Evolutionary conservation across 208 protist genomes (phyloP), one percentile per base, ranked within the genome.

Genomic region (Acanthamoeba lenticulata): DNA sequence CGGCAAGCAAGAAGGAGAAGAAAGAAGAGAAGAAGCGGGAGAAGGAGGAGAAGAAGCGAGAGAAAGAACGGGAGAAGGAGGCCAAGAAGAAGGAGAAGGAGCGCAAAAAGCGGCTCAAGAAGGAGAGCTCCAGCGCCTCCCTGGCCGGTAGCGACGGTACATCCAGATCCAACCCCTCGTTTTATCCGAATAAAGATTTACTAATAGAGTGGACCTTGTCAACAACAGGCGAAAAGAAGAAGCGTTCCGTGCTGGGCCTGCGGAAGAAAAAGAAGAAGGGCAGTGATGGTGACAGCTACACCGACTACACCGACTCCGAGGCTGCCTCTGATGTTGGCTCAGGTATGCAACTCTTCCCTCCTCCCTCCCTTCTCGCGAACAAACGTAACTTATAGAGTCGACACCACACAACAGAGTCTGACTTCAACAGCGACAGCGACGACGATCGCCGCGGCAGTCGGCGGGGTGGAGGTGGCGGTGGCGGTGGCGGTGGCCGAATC

Each of bases 261-360:
- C 11, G 29, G 11, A 74, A 74, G 65, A 74, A 74, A 40, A 74
- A 74, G 29, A 74, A 74, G 65, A 74, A 74, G 65, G 65, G 29
- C 29, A 74, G 65, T 29, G 65, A 74, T n/a, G 65, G 65, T 4
- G 65, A 74, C 32, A 74, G 65, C 65, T 74, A 74, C 36, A 74
- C 65, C 36, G 65, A 74, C 65, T 74, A 74, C 65, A 74, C 29
- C 29, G 65, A 74, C 65, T 74, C 65, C 29, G 65, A 74, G 65
- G n/a, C 17, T 5, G 65, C 29, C 65, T 74, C 65, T 4, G 65
- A 74, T 9, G 38, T 74, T 29, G 65, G 65, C 29, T 74, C 65
- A 1, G 65, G 65, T 74, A 74, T 60, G 21, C 65, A 5, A 40
- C 65, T 40, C 5, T 1, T 29, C 36, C 65, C 2, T 69, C 1